Evolutionary conservation across 306 rosid genomes (phyloP).

Genomic region (Adenanthera pavonina): DNA sequence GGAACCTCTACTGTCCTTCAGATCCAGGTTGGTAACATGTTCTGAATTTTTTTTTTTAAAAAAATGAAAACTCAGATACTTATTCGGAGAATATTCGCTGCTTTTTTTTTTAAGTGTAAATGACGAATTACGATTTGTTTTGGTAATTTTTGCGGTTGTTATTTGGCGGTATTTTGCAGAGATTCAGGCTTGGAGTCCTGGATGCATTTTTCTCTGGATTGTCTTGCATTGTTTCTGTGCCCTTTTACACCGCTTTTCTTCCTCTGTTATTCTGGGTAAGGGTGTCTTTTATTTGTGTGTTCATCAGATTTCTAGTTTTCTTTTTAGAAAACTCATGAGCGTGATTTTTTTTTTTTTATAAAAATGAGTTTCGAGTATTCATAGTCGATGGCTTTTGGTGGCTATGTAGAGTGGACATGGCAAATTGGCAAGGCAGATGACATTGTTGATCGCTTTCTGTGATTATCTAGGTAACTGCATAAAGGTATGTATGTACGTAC

Average conservation of each 20-base stretch:
- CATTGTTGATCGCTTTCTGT: slow-evolving; percentile 92
- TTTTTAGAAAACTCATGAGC: neutral
- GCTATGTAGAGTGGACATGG: slow-evolving; percentile 90
- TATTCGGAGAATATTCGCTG: neutral
- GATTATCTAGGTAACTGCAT: slow-evolving; percentile 85
- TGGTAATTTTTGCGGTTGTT: neutral
- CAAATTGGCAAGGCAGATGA: slow-evolving; percentile 95
- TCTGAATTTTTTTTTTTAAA: neutral
- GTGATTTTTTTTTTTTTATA: neutral
- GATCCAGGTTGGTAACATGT: slow-evolving; percentile 73
- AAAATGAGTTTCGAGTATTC: neutral
- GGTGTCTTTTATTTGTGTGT: neutral
- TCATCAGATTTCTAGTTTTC: neutral
- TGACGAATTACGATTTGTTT: slow-evolving; percentile 12
- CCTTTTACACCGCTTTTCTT: slow-evolving; percentile 95
- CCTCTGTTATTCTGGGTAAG: slow-evolving; percentile 93
- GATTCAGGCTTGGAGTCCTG: slow-evolving; percentile 56
- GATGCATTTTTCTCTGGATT: slow-evolving; percentile 78
- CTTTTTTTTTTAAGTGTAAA: neutral
- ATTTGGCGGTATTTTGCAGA: slow-evolving; percentile 50
- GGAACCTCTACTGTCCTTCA: slow-evolving; percentile 64
- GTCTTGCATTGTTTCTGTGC: slow-evolving; percentile 89
- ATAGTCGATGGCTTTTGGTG: slow-evolving; percentile 27
- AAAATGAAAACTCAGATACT: slow-evolving; percentile 12
- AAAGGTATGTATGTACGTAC: slow-evolving; percentile 66